These are phyloP conservation scores for Lasiodiplodia sp. DNA, from an alignment of 2,329 filamentous ascomycete species.

Conservation along the genomic window DNA sequence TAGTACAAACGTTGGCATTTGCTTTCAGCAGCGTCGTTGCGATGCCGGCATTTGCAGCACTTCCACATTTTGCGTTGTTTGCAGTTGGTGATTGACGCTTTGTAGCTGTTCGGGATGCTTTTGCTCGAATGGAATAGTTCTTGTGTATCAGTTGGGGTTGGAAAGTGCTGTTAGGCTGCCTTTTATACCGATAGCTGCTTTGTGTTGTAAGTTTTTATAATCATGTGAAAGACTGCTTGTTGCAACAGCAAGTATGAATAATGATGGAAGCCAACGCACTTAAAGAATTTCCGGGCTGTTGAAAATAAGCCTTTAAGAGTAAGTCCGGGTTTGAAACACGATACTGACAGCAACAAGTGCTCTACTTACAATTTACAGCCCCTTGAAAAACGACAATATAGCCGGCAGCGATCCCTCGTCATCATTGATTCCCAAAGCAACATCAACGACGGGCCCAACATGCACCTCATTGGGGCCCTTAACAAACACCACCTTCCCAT, in stretches of 20 bases:
- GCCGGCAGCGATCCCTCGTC: background rate
- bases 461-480: constrained; percentile 11
- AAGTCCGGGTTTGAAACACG: background rate
- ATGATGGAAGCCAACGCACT: background rate
- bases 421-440: constrained; percentile 5
- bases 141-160: background rate
- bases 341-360: background rate
- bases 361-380: background rate
- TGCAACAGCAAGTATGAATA: background rate
- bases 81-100: background rate
- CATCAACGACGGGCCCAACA: constrained; percentile 11
- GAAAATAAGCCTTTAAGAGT: background rate
- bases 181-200: background rate
- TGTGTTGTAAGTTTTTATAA: background rate
- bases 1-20: too few species aligned
- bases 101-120: background rate
- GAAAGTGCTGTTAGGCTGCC: background rate
- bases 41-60: background rate
- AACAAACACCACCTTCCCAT: constrained; percentile 3
- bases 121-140: background rate
- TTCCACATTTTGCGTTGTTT: background rate
- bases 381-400: constrained; percentile 1
- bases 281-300: background rate
- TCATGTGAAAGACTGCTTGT: background rate
- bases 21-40: too few species aligned